A percentile compares a stretch with the other conserved stretches of the same genome.
phyloP scores from a whole-genome alignment of 768 basidiomycete species.

The Russula abietina region DNA sequence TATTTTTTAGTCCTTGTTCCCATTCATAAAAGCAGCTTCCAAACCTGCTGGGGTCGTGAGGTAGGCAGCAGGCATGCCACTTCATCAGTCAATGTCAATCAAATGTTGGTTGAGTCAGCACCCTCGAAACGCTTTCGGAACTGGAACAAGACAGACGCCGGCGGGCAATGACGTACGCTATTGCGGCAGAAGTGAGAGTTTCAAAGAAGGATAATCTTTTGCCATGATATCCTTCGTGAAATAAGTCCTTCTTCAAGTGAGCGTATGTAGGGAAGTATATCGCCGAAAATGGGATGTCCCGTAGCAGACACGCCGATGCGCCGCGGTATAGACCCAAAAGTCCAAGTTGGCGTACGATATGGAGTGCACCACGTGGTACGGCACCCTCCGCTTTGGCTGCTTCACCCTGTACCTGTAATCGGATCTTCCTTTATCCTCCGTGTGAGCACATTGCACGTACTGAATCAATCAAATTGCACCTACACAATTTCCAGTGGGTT shows the following conservation, averaged over 20 bases:
- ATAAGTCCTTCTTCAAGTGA: constrained; percentile 88
- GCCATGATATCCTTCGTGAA: constrained; percentile 92
- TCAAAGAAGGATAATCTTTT: constrained; percentile 90
- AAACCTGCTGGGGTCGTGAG: constrained; percentile 80
- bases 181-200: constrained; percentile 74
- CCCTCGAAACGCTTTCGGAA: constrained; percentile 6
- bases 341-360: constrained; percentile 91
- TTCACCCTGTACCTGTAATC: constrained; percentile 93
- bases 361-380: constrained; percentile 76
- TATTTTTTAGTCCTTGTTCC: constrained; percentile 15
- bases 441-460: not conserved
- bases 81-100: constrained; percentile 33
- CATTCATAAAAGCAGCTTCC: not conserved
- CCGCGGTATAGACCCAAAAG: constrained; percentile 91
- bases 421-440: constrained; percentile 63
- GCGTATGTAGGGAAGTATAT: constrained; percentile 87
- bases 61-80: constrained; percentile 97
- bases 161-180: constrained; percentile 52
- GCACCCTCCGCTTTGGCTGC: constrained; percentile 82
- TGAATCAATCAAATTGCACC: constrained; percentile 26
- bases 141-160: not conserved
- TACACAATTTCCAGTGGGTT: constrained; percentile 97
- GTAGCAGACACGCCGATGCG: constrained; percentile 84
- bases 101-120: constrained; percentile 6
- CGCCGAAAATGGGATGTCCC: constrained; percentile 96